Evolutionary conservation across 108 stramenopile genomes (phyloP).

Genomic region (Nitzschia sp.): DNA sequence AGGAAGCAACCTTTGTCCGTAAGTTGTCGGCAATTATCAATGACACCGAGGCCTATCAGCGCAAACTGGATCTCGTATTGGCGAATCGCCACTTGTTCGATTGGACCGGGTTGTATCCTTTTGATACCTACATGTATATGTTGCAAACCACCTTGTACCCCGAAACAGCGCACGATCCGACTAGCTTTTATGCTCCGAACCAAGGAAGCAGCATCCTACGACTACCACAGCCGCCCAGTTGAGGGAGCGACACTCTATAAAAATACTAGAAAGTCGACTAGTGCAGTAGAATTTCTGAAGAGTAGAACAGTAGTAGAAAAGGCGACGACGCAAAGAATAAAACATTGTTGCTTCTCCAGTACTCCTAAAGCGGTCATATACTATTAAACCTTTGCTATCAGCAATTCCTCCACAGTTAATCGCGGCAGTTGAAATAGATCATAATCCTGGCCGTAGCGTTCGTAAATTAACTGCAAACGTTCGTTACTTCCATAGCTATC

Average conservation of each 20-base stretch:
- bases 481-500: neutral
- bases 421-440: neutral
- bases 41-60: slow-evolving; percentile 1
- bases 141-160: slow-evolving; percentile 29
- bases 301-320: too few species aligned
- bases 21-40: neutral
- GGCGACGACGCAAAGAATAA: too few species aligned
- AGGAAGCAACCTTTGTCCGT: neutral
- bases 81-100: slow-evolving; percentile 30
- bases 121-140: slow-evolving; percentile 28
- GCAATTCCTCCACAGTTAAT: neutral
- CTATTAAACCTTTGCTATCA: neutral
- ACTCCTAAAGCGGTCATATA: too few species aligned
- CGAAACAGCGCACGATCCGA: slow-evolving; percentile 18
- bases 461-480: neutral
- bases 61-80: slow-evolving; percentile 2
- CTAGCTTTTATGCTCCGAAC: neutral
- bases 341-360: too few species aligned
- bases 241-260: too few species aligned
- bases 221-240: neutral
- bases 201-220: neutral
- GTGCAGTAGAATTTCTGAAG: too few species aligned
- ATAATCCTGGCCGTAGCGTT: neutral
- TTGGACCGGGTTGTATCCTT: slow-evolving; percentile 23
- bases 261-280: too few species aligned